Evolutionary conservation across 306 rosid genomes (phyloP), one percentile per base, ranked within the genome.

Genomic region (Astragalus glycyphyllos): DNA sequence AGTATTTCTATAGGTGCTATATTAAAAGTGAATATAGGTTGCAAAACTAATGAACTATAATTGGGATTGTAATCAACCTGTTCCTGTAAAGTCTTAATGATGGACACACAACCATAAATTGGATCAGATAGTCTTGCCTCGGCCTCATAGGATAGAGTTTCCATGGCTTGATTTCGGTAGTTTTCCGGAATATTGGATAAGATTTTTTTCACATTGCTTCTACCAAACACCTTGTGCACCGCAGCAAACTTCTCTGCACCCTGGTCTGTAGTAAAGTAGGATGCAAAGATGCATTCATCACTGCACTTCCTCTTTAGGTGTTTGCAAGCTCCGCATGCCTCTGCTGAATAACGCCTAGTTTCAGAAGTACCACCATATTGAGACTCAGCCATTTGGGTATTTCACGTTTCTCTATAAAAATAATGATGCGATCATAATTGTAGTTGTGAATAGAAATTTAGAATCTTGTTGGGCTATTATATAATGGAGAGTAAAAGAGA

Each of bases 241-340:
- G 92, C 92, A 0, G 90, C 90, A 31, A 92, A 92, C 40, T 87
- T 69, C 0, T 88, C 95, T 0, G 90, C 79, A 1, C 88, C 95
- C 34, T 89, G 89, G 72, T 84, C 95, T 0, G 90, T 76, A 17
- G 84, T 75, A 58, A 92, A 92, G 66, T 84, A 75, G 1, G 98
- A 96, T 2, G 96, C 96, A 31, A 92, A 92, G 20, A 87, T 80
- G 83, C 98, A 92, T 4, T 84, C 98, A 16, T 41, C 62, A 0
- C 76, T 34, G 56, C 98, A 92, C 73, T 84, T 92, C 75, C 90
- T 84, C 63, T 95, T 80, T 60, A 84, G 38, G 68, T 86, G 87
- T 76, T 89, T 92, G 85, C 96, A 92, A 0, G 96, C 98, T 2
- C 96, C 95, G 31, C 98, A 92, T 5, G 98, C 94, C 14, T 84